Percentiles rank a stretch among this genome's conserved stretches.
These are phyloP conservation scores for Tuber melanosporum DNA, from an alignment of 495 filamentous ascomycete species.

Conservation along the genomic window DNA sequence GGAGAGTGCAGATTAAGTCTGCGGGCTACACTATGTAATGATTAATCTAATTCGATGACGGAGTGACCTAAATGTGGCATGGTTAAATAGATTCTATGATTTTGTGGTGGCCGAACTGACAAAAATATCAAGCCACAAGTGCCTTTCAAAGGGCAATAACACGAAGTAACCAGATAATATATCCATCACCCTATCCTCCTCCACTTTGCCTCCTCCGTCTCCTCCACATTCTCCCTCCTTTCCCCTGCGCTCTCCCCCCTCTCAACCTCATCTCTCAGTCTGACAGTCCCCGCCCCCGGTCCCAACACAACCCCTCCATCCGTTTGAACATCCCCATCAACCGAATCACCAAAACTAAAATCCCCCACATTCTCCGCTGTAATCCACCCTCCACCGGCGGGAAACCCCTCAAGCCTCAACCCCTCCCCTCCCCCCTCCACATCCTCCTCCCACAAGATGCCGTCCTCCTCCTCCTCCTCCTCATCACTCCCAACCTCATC, in stretches of 20 bases:
- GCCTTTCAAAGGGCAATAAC: neutral
- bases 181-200: neutral
- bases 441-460: conserved; percentile 55
- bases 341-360: conserved; percentile 58
- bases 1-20: conserved; percentile 6
- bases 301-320: conserved; percentile 45
- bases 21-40: neutral
- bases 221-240: neutral
- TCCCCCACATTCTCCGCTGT: conserved; percentile 90
- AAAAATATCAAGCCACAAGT: neutral
- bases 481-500: conserved; percentile 55
- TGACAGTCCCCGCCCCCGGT: conserved; percentile 50
- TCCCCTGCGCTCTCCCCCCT: neutral
- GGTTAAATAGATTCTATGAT: neutral
- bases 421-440: conserved; percentile 47
- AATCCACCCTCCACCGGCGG: conserved; percentile 89
- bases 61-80: neutral
- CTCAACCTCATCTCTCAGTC: neutral
- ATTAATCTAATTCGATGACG: neutral
- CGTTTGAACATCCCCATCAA: conserved; percentile 47
- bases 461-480: conserved; percentile 49
- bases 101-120: neutral
- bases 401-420: conserved; percentile 56
- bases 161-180: neutral
- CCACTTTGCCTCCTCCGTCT: conserved; percentile 4